Conservation (phyloP, 495 filamentous ascomycete species). For the Clohesyomyces aquaticus region DNA sequence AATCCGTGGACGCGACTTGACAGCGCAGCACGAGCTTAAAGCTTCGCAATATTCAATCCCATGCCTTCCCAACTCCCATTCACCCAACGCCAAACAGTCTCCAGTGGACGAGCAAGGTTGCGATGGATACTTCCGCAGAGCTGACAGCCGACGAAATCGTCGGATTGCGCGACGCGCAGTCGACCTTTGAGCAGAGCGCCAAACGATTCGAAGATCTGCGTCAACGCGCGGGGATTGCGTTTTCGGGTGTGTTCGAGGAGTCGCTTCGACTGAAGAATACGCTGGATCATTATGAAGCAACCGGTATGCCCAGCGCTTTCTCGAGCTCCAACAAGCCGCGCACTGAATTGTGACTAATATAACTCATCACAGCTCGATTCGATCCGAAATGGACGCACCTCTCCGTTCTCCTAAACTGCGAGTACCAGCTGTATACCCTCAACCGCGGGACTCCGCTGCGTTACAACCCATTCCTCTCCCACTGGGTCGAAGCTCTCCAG, state of each 20-base stretch:
- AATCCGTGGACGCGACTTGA: constrained; percentile 3
- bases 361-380: constrained; percentile 5
- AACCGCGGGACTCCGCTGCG: constrained; percentile 38
- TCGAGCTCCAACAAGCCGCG: no score
- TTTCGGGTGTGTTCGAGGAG: constrained; percentile 27
- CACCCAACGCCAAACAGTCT: background rate
- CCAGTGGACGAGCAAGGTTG: constrained; percentile 3
- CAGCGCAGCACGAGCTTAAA: background rate
- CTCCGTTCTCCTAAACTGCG: constrained; percentile 39
- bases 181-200: constrained; percentile 6
- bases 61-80: constrained; percentile 18
- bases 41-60: background rate
- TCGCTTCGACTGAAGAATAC: constrained; percentile 38
- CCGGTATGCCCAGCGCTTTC: constrained; percentile 17
- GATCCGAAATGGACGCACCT: constrained; percentile 19
- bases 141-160: constrained; percentile 24
- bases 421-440: constrained; percentile 39
- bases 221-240: background rate
- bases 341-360: background rate
- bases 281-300: constrained; percentile 36
- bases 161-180: constrained; percentile 17
- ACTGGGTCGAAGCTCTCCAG: constrained; percentile 51
- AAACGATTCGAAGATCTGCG: background rate
- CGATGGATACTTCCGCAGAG: constrained; percentile 29
- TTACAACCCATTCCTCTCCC: constrained; percentile 50